Evolutionary conservation across 345 rosid species (phyloP).

Genomic region (Eucalyptus dawsonii): DNA sequence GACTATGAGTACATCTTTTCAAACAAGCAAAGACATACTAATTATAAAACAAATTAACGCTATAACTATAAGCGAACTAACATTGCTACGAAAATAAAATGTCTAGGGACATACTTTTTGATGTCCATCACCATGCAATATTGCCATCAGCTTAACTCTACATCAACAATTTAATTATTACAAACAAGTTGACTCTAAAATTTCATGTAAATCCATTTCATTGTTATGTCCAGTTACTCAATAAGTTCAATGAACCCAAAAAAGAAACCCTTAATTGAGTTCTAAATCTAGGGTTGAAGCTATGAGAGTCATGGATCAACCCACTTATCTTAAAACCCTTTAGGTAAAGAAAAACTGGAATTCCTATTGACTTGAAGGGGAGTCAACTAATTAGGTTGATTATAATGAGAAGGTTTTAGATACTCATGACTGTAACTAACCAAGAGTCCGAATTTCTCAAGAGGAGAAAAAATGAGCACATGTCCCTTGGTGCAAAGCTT

Average conservation of each 20-base stretch:
- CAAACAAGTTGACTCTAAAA: no score
- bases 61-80: no score
- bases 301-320: background rate
- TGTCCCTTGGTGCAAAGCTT: background rate
- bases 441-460: background rate
- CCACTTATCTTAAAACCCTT: background rate
- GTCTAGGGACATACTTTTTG: no score
- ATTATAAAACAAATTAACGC: no score
- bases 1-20: no score
- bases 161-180: no score
- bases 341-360: background rate
- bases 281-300: background rate
- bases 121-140: no score
- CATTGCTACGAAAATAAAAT: no score
- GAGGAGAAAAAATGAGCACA: background rate
- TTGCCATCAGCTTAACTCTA: no score
- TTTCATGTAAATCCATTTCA: no score
- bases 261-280: background rate
- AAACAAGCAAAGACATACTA: no score
- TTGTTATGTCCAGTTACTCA: no score
- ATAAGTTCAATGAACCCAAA: background rate
- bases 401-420: fast-evolving
- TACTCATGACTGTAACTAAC: background rate
- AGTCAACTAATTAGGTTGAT: background rate
- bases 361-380: background rate